Base-by-base conservation (phyloP, 352 stramenopile species). In the Globisporangium cederbergense region DNA sequence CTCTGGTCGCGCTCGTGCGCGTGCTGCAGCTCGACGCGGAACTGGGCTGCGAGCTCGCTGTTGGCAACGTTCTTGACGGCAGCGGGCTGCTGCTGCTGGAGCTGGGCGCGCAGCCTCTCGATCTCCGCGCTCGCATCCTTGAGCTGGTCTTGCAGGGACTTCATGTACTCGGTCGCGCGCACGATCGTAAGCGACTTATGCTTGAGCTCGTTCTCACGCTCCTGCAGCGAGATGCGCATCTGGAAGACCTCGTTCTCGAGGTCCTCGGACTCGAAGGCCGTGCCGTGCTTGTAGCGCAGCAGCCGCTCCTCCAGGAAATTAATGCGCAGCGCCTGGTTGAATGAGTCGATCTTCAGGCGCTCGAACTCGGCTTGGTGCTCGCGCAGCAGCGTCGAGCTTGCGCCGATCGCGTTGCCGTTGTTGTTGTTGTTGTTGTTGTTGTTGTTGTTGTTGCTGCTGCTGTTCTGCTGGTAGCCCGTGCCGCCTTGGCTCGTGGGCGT, bases 311-410 rank as follows among this genome's bases (percentile, higher is more conserved):
- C 71, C 40, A 78, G 47, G 28, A 65, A 78, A 43, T 73, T 67
- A 47, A 76, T 75, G 4, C 71, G 68, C 68, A 77, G 65, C 59
- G 71, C 68, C 43, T 69, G 61, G 61, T 77, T 75, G 58, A 77
- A 77, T 20, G 88, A 89, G 55, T 89, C 83, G 69, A 85, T 90
- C 28, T 76, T 70, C 4, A 94, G 71, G 2, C 76, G 75, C 54
- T 92, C 78, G 32, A 72, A 76, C 55, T 65, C 69, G 13, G 38
- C 58, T 18, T 68, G 54, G 22, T 68, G 54, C 28, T 63, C 62
- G 55, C 62, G 62, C 56, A 68, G 46, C 54, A 68, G 56, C 22
- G 43, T 68, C 54, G 62, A 51, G 47, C 20, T 62, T 34, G 34
- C n/a, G 47, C 20, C 11, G 9, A 11, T 40, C 10, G 22, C 25